These are phyloP conservation scores for Umbelopsis isabellina DNA, from an alignment of 192 early-diverging fungal species.

Conservation along the genomic window DNA sequence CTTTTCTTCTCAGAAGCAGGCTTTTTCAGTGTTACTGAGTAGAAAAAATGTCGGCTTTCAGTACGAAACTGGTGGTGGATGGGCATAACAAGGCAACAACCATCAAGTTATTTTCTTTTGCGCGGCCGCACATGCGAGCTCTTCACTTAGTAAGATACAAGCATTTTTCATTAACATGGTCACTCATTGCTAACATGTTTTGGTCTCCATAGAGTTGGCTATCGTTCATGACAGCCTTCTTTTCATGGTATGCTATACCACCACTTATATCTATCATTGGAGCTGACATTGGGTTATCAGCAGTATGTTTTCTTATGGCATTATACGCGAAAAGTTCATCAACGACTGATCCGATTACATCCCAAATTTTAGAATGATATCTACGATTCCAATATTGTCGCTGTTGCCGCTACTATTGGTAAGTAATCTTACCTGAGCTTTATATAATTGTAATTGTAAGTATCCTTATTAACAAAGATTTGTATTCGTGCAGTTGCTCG, in stretches of 20 bases:
- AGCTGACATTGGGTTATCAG: constrained; percentile 53
- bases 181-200: background rate
- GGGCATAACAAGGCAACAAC: constrained; percentile 38
- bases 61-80: constrained; percentile 33
- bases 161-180: too few relatives aligned
- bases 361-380: constrained; percentile 28
- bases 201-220: constrained; percentile 32
- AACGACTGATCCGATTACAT: background rate
- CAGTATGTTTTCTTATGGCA: background rate
- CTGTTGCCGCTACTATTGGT: constrained; percentile 59
- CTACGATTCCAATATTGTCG: constrained; percentile 49
- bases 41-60: background rate
- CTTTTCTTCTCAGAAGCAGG: too few relatives aligned
- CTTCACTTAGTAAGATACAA: constrained; percentile 20
- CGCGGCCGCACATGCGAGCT: constrained; percentile 39
- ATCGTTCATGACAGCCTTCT: constrained; percentile 46
- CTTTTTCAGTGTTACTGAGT: background rate
- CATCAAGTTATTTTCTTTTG: constrained; percentile 38
- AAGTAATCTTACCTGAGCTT: background rate
- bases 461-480: background rate
- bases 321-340: background rate
- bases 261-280: constrained; percentile 59
- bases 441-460: background rate
- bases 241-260: constrained; percentile 65
- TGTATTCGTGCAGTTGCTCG: constrained; percentile 29